Base-by-base conservation (phyloP, 2,329 filamentous ascomycete species). In the Cladophialophora carrionii region DNA sequence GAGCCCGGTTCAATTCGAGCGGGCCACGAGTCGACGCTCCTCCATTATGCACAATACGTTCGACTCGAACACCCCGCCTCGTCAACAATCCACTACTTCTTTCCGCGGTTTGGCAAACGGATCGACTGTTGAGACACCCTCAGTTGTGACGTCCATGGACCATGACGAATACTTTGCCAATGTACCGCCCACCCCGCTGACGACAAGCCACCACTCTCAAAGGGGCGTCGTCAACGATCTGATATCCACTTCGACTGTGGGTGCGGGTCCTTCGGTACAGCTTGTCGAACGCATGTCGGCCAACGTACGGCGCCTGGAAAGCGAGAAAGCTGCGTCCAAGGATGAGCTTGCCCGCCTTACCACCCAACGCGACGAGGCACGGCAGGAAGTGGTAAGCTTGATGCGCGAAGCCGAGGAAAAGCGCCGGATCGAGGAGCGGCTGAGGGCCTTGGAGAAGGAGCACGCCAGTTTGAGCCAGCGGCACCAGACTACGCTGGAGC, bases 251-350 rank as follows among this genome's bases (percentile, higher is more conserved):
- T 96, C 92, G 0, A 97, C 94, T 0, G 90, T 92, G 8, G 94
- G 89, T 0, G 93, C 94, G 0, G 95, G 95, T 0, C 95, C 95
- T 0, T 94, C 90, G 0, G 94, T 99, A 1, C 94, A 98, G 78
- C 85, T 99, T 0, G 93, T 99, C 17, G 95, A 98, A 78, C 87
- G 94, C 60, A 96, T 99, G 91, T 96, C 91, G 73, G 91, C 93
- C 2, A 91, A 92, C 0, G 93, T 99, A 52, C 90, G 95, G 9
- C 87, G 94, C 5, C 82, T 99, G 0, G 95, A 99, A 75, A 91
- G 88, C 56, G 95, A 99, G 75, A 96, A 96, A 74, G 91, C 95
- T 1, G 90, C 89, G 1, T 88, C 89, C 14, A 92, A 90, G 73
- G 95, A 99, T 74, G 95, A 99, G 76, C 83, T 97, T 69, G 82